These are phyloP conservation scores for Salinomyces thailandicus DNA, from an alignment of 2,329 filamentous ascomycete genomes.

Conservation along the genomic window DNA sequence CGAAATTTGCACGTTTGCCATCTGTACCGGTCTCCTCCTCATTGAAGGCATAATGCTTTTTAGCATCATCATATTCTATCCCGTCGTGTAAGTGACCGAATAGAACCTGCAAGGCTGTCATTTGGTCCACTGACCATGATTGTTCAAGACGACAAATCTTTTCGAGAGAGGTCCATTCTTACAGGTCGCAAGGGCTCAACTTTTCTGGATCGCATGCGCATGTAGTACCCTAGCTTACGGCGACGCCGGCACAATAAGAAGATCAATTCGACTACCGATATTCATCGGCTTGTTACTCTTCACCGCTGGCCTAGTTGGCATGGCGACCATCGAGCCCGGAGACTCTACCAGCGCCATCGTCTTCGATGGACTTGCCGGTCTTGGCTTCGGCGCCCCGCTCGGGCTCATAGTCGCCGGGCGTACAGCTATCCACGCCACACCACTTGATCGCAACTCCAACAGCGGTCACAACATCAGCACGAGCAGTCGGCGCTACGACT, in stretches of 20 bases:
- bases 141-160: background rate
- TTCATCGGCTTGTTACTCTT: constrained; percentile 10
- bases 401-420: constrained; percentile 10
- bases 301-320: constrained; percentile 8
- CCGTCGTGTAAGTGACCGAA: constrained; percentile 7
- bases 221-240: constrained; percentile 7
- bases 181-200: constrained; percentile 4
- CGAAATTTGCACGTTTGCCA: constrained; percentile 10
- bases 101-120: background rate
- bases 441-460: constrained; percentile 13
- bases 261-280: constrained; percentile 8
- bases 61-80: constrained; percentile 10
- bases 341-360: constrained; percentile 10
- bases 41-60: constrained; percentile 13
- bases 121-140: background rate
- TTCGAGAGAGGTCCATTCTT: constrained; percentile 4
- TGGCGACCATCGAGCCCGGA: constrained; percentile 11
- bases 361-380: constrained; percentile 9
- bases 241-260: constrained; percentile 6
- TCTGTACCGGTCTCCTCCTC: constrained; percentile 10
- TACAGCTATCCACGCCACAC: constrained; percentile 13
- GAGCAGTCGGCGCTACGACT: constrained; percentile 25
- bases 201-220: constrained; percentile 10
- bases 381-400: constrained; percentile 14
- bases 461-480: constrained; percentile 6